Conservation (phyloP, 2,329 filamentous ascomycete species). For the Cladosporium sp. region DNA sequence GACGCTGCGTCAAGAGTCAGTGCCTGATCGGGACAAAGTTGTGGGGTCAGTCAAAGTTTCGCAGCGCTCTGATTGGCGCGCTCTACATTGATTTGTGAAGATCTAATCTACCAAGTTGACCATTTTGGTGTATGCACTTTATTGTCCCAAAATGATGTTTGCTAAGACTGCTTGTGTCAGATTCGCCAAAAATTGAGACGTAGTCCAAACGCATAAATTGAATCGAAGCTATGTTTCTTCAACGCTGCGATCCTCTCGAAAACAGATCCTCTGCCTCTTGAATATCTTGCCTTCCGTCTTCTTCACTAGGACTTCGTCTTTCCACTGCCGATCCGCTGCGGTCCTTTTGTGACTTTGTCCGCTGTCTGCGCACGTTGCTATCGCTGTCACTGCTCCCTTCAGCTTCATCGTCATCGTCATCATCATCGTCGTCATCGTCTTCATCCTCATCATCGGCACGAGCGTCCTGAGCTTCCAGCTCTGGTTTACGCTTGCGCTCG, state of each 20-base stretch:
- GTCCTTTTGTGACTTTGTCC: neutral
- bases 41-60: neutral
- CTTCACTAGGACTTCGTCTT: neutral
- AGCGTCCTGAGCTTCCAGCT: constrained; percentile 32
- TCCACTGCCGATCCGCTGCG: neutral
- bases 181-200: too few species aligned
- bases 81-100: too few species aligned
- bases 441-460: constrained; percentile 16
- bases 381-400: constrained; percentile 18
- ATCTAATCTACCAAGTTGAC: too few species aligned
- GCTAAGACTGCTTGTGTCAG: too few species aligned
- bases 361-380: constrained; percentile 1
- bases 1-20: too few species aligned
- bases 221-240: too few species aligned
- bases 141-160: too few species aligned
- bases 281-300: neutral
- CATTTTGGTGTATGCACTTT: too few species aligned
- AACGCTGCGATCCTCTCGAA: neutral
- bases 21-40: too few species aligned
- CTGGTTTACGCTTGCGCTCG: constrained; percentile 65
- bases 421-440: constrained; percentile 30
- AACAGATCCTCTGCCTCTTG: constrained; percentile 7
- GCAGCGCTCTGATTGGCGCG: too few species aligned
- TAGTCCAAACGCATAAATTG: too few species aligned
- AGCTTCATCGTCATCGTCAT: constrained; percentile 24